Conservation (phyloP, 129 eudicot genomes). For the Flaveria sonorensis region DNA sequence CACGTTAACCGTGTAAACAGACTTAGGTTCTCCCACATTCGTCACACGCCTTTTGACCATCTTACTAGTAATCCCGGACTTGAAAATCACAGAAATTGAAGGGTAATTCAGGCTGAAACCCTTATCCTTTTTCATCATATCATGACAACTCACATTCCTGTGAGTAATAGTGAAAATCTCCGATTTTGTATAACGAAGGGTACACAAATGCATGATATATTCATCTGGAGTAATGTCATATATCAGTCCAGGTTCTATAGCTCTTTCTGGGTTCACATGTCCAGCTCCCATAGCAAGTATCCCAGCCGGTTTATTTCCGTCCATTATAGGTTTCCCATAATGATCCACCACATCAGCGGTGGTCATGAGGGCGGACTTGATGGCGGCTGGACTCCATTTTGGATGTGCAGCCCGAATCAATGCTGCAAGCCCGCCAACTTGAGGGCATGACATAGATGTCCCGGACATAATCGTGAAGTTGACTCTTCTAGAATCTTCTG, state of each 20-base stretch:
- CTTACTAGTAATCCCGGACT: slow-evolving; percentile 51
- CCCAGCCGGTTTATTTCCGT: slow-evolving; percentile 68
- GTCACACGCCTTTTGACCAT: slow-evolving; percentile 68
- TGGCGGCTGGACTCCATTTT: slow-evolving; percentile 85
- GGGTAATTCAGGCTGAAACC: slow-evolving; percentile 93
- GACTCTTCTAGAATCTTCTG: slow-evolving; percentile 82
- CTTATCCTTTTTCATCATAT: slow-evolving; percentile 49
- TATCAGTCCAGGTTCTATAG: slow-evolving; percentile 78
- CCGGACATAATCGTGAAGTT: slow-evolving; percentile 93
- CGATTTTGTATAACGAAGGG: slow-evolving; percentile 54
- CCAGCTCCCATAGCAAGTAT: slow-evolving; percentile 79
- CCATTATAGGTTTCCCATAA: slow-evolving; percentile 78
- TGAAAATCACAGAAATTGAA: slow-evolving; percentile 71
- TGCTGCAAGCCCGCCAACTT: slow-evolving; percentile 87
- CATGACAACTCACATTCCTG: slow-evolving; percentile 76
- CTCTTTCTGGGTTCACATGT: slow-evolving; percentile 78
- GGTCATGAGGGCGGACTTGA: slow-evolving; percentile 87
- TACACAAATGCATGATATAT: slow-evolving; percentile 73
- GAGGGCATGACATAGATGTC: slow-evolving; percentile 98
- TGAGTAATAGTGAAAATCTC: slow-evolving; percentile 79
- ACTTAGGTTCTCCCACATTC: slow-evolving; percentile 77
- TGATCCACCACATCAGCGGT: slow-evolving; percentile 62
- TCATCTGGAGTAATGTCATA: slow-evolving; percentile 76
- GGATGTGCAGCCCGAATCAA: slow-evolving; percentile 84
- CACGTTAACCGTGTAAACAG: slow-evolving; percentile 65